These are phyloP conservation scores for Dryas octopetala DNA, from an alignment of 306 rosid genomes.

Conservation along the genomic window DNA sequence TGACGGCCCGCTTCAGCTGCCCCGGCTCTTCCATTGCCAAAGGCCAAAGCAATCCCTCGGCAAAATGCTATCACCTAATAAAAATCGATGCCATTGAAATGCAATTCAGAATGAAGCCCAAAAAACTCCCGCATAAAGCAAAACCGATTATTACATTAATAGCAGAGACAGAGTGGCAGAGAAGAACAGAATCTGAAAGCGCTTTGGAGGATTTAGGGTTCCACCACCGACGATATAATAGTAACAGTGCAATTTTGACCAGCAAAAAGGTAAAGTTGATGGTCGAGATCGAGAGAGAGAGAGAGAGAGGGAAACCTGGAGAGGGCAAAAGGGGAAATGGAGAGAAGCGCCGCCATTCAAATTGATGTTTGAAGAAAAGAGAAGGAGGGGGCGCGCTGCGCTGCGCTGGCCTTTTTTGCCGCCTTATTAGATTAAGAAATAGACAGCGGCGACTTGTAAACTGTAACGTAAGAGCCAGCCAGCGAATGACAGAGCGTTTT, in stretches of 20 bases:
- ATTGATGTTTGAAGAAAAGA: too few relatives aligned
- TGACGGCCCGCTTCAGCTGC: constrained; percentile 60
- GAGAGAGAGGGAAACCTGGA: not conserved
- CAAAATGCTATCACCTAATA: constrained; percentile 31
- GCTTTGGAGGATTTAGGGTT: not conserved
- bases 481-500: not conserved
- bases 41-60: constrained; percentile 32
- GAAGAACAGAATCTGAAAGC: not conserved
- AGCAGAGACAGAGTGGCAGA: too few relatives aligned
- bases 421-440: constrained; percentile 10
- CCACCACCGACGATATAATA: not conserved
- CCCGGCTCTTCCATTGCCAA: constrained; percentile 72
- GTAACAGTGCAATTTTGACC: not conserved
- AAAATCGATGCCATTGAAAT: not conserved
- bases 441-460: not conserved
- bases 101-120: not conserved
- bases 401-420: constrained; percentile 5
- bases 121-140: not conserved
- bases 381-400: too few relatives aligned
- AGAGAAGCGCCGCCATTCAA: not conserved
- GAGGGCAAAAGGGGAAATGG: not conserved
- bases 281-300: not conserved
- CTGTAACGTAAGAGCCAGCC: too few relatives aligned
- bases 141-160: constrained; percentile 5
- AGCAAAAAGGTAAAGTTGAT: not conserved